Conservation (phyloP, 2,329 filamentous ascomycete species). For the Cladophialophora bantiana region DNA sequence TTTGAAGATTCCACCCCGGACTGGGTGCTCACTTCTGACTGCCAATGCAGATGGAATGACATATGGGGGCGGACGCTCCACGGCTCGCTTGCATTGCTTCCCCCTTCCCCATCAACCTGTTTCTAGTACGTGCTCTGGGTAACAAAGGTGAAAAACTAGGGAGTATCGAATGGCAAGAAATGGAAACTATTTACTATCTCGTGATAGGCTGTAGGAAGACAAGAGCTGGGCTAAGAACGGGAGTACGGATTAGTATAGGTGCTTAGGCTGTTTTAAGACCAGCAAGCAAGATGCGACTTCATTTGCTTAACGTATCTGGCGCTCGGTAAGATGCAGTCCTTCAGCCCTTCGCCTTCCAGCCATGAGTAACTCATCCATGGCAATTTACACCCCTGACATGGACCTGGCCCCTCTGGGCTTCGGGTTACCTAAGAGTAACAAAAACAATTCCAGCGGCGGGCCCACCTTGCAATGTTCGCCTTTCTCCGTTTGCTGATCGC, state of each 20-base stretch:
- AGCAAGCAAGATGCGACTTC: neutral
- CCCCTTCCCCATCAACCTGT: neutral
- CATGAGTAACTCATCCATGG: neutral
- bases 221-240: too few relatives aligned
- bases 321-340: neutral
- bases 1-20: neutral
- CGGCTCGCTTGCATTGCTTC: neutral
- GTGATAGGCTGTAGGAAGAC: too few relatives aligned
- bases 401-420: neutral
- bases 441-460: neutral
- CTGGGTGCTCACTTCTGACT: neutral
- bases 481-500: neutral
- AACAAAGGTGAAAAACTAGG: too few relatives aligned
- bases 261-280: neutral
- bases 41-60: constrained; percentile 3
- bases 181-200: too few relatives aligned
- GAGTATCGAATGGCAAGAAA: too few relatives aligned
- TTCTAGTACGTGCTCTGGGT: neutral
- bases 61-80: neutral
- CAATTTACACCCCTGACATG: neutral
- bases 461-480: neutral
- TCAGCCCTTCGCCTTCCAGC: neutral
- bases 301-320: neutral
- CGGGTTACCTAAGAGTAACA: constrained; percentile 1
- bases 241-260: too few relatives aligned